Evolutionary conservation across 192 early-diverging fungal species (phyloP).

Genomic region (Backusella australiensis): DNA sequence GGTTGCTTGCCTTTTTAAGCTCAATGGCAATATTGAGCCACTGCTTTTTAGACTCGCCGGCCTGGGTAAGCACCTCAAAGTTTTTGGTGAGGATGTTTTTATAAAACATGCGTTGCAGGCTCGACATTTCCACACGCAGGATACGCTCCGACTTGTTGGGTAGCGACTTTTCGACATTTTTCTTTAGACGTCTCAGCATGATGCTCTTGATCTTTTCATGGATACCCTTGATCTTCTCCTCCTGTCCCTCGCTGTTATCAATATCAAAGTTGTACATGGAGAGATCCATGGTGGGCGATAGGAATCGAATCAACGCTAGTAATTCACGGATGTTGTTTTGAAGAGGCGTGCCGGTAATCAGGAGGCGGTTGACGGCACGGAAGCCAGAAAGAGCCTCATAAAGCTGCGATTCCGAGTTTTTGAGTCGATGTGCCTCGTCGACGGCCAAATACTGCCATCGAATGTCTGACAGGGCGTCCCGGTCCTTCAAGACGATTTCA

Average conservation of each 20-base stretch:
- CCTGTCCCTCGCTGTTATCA: conserved; percentile 67
- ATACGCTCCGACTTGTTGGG: conserved; percentile 96
- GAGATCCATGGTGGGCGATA: conserved; percentile 89
- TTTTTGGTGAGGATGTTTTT: conserved; percentile 95
- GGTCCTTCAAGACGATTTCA: conserved; percentile 93
- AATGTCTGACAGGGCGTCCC: conserved; percentile 72
- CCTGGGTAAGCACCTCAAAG: conserved; percentile 74
- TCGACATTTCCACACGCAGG: conserved; percentile 88
- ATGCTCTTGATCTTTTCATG: conserved; percentile 81
- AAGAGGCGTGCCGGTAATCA: conserved; percentile 99
- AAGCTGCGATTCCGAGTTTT: conserved; percentile 93
- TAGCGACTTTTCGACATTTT: conserved; percentile 97
- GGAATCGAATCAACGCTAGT: conserved; percentile 84
- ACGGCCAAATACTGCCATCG: conserved; percentile 94
- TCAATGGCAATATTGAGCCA: conserved; percentile 95
- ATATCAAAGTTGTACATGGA: conserved; percentile 81
- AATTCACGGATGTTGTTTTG: conserved; percentile 98
- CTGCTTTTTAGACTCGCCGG: conserved; percentile 62
- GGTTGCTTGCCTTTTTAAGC: conserved; percentile 96
- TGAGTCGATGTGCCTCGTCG: conserved; percentile 98
- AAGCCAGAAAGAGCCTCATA: conserved; percentile 90
- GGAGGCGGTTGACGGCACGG: conserved; percentile 82
- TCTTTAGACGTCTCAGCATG: conserved; percentile 95
- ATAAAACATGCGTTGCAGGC: conserved; percentile 90
- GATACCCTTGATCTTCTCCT: conserved; percentile 81